A percentile compares a stretch with the other conserved stretches of the same genome.
These are phyloP conservation scores for Nitzschia palea DNA, from an alignment of 108 stramenopile genomes.

Conservation along the genomic window DNA sequence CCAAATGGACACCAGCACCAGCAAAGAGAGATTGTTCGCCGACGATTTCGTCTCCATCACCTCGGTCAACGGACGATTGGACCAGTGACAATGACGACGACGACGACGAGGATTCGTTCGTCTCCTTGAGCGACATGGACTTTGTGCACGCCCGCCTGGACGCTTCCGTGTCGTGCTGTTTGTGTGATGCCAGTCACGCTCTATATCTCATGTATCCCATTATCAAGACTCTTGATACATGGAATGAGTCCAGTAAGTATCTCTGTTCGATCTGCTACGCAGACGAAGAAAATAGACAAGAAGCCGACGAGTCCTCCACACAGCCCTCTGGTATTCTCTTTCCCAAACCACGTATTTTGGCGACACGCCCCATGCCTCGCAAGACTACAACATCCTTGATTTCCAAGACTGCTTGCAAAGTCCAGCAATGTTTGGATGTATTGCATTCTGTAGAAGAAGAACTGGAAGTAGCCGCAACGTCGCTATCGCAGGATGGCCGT, in stretches of 20 bases:
- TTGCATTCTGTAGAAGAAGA: constrained; percentile 4
- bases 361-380: too few relatives aligned
- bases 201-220: constrained; percentile 4
- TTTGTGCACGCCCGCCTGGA: neutral
- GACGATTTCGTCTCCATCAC: too few relatives aligned
- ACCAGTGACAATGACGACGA: too few relatives aligned
- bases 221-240: constrained; percentile 2
- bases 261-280: neutral
- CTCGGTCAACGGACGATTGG: too few relatives aligned
- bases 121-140: too few relatives aligned
- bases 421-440: neutral
- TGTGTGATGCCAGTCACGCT: neutral
- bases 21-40: too few relatives aligned
- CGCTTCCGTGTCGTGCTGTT: neutral
- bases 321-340: too few relatives aligned
- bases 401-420: neutral
- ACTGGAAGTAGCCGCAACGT: neutral
- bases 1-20: too few relatives aligned
- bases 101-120: too few relatives aligned
- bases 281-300: neutral
- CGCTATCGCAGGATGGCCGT: neutral
- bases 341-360: too few relatives aligned
- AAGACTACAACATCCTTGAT: neutral
- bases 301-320: too few relatives aligned
- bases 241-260: constrained; percentile 5